These are phyloP conservation scores for Quaeritorhiza haematococci DNA, from an alignment of 371 early-diverging fungal species.

Conservation along the genomic window DNA sequence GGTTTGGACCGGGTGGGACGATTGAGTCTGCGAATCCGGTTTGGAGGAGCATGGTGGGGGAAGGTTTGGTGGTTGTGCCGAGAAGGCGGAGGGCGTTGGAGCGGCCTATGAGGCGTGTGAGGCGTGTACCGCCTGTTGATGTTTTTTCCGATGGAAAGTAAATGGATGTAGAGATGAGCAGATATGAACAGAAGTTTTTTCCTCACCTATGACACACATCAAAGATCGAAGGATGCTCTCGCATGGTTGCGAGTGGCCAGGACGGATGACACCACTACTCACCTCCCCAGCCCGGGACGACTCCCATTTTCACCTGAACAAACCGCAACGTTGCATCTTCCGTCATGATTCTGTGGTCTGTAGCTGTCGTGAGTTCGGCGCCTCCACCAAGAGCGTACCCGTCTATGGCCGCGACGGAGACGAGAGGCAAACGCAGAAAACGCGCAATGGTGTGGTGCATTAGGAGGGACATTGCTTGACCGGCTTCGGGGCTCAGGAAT, in stretches of 20 bases:
- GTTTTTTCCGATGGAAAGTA: too few species aligned
- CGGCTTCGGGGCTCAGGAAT: slow-evolving; percentile 40
- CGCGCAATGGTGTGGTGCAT: slow-evolving; percentile 48
- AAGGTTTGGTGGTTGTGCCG: slow-evolving; percentile 2
- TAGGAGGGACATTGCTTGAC: slow-evolving; percentile 43
- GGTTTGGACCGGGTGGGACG: slow-evolving; percentile 2
- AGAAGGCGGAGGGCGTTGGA: slow-evolving; percentile 48
- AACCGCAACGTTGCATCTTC: slow-evolving; percentile 46
- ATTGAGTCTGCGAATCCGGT: too few species aligned
- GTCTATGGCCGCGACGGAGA: slow-evolving; percentile 60
- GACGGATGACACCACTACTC: neutral
- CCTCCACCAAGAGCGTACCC: slow-evolving; percentile 70
- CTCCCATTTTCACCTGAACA: slow-evolving; percentile 63
- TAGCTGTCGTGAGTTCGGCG: slow-evolving; percentile 60
- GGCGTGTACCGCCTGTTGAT: slow-evolving; percentile 51
- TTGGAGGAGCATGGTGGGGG: neutral
- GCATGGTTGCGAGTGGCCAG: neutral
- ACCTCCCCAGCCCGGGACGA: slow-evolving; percentile 48
- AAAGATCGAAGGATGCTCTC: neutral
- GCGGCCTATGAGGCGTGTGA: slow-evolving; percentile 50
- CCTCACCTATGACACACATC: too few species aligned
- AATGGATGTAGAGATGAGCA: too few species aligned
- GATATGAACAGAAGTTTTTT: too few species aligned
- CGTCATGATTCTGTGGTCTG: slow-evolving; percentile 58
- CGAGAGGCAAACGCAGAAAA: slow-evolving; percentile 50